Evolutionary conservation across 73 alveolate genomes (phyloP), one percentile per base, ranked within the genome.

Genomic region (Diophrys sp.): DNA sequence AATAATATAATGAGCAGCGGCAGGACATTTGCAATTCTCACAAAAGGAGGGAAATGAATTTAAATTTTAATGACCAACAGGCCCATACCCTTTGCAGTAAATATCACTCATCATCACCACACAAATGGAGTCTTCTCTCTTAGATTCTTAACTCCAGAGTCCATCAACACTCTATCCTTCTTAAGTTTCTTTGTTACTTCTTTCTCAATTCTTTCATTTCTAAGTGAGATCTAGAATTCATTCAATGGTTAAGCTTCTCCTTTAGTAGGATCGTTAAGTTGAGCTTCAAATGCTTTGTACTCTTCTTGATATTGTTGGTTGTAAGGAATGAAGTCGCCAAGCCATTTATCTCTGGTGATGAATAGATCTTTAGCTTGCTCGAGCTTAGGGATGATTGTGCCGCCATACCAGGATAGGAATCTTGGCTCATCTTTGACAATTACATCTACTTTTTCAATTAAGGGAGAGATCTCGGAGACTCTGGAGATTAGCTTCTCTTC

Each of bases 361-460:
- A 96, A 95, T 88, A 92, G 78, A 71, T 95, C 99, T 79, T 83
- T 93, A 0, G 99, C 88, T 0, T 92, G 70, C 33, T 95, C 99
- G 70, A 95, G 84, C 78, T 93, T 87, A 0, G 98, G 97, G 29
- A 93, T 77, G 66, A 92, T 88, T 28, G 98, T 76, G 5, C 96
- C 99, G 25, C 99, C 99, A 29, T 93, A 77, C 99, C 99, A 95
- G 68, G 93, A 72, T 70, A 84, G 79, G 55, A 95, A 90, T 71
- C 92, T 82, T 56, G 91, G 87, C 73, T 91, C 96, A 14, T 69
- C 85, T 78, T 81, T 88, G 29, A 75, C 33, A 76, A 83, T 85
- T 5, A 88, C 92, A 70, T 94, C 95, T 0, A 94, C 97, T 70
- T 96, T 79, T 78, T 94, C 98, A 53, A 94, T 83, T 71, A 76